A percentile compares a stretch with the other conserved stretches of the same genome.
Evolutionary conservation across 805 yeast genomes (phyloP).

Genomic region (Metschnikowia chrysomelidarum): DNA sequence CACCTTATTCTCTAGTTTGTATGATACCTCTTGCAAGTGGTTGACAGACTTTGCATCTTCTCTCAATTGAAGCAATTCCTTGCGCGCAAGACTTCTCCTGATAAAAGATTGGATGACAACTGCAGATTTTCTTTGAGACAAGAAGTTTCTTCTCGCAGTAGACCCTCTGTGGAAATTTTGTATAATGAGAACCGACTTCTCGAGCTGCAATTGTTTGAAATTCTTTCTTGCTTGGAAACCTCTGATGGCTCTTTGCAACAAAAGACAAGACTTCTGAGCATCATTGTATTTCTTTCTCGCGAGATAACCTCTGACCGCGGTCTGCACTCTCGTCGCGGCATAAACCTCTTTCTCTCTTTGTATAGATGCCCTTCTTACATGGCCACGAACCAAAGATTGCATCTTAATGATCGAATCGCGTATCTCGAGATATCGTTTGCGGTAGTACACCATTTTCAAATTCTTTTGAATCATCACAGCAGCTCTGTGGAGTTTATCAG

Average conservation of each 20-base stretch:
- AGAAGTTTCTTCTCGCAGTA: conserved; percentile 54
- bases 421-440: conserved; percentile 56
- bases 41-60: conserved; percentile 91
- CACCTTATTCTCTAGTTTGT: conserved; percentile 94
- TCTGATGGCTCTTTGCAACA: conserved; percentile 48
- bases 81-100: conserved; percentile 72
- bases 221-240: conserved; percentile 55
- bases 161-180: conserved; percentile 76
- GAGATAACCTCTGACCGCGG: conserved; percentile 53
- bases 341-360: conserved; percentile 52
- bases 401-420: conserved; percentile 51
- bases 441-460: conserved; percentile 61
- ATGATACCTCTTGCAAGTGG: conserved; percentile 87
- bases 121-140: conserved; percentile 50
- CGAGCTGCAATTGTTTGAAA: conserved; percentile 48
- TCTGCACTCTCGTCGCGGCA: conserved; percentile 74
- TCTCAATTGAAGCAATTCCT: conserved; percentile 60
- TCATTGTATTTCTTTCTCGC: conserved; percentile 41
- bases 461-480: conserved; percentile 87
- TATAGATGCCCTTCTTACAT: conserved; percentile 51
- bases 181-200: conserved; percentile 63
- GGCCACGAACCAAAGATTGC: conserved; percentile 68
- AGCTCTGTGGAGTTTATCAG: conserved; percentile 71
- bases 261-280: conserved; percentile 37
- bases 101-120: conserved; percentile 72